Evolutionary conservation across 805 yeast species (phyloP).

Genomic region (Wickerhamomyces bovis): DNA sequence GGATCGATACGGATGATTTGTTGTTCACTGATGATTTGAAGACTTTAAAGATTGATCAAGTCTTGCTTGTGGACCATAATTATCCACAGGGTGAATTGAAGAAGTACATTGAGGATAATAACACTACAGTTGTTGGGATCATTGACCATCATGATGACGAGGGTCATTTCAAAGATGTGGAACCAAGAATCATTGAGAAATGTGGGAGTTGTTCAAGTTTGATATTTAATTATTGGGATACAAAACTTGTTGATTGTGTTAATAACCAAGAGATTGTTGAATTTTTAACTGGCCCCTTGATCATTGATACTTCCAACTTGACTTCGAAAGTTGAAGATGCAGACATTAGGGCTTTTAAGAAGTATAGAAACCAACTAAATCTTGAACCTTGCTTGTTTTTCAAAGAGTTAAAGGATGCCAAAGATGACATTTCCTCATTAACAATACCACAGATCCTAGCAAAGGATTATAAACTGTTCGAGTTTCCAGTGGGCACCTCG

Average conservation of each 20-base stretch:
- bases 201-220: constrained; percentile 80
- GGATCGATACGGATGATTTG: constrained; percentile 43
- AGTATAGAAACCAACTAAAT: constrained; percentile 25
- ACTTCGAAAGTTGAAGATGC: constrained; percentile 52
- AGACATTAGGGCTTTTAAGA: constrained; percentile 43
- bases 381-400: constrained; percentile 19
- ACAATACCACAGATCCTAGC: constrained; percentile 54
- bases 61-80: constrained; percentile 83
- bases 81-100: constrained; percentile 45
- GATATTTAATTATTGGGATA: constrained; percentile 58
- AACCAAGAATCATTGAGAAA: constrained; percentile 55
- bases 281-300: constrained; percentile 58
- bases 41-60: constrained; percentile 22
- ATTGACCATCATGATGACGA: constrained; percentile 90
- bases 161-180: constrained; percentile 37
- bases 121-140: constrained; percentile 44
- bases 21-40: constrained; percentile 64
- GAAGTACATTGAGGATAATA: constrained; percentile 9
- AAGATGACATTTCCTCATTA: constrained; percentile 59
- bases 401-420: constrained; percentile 38
- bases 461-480: constrained; percentile 81
- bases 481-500: constrained; percentile 26
- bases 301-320: constrained; percentile 73
- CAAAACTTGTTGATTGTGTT: constrained; percentile 8
- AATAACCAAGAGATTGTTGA: constrained; percentile 16